A percentile compares a stretch with the other conserved stretches of the same genome.
These are phyloP conservation scores for Paraglomus occultum DNA, from an alignment of 192 early-diverging fungal genomes.

Conservation along the genomic window DNA sequence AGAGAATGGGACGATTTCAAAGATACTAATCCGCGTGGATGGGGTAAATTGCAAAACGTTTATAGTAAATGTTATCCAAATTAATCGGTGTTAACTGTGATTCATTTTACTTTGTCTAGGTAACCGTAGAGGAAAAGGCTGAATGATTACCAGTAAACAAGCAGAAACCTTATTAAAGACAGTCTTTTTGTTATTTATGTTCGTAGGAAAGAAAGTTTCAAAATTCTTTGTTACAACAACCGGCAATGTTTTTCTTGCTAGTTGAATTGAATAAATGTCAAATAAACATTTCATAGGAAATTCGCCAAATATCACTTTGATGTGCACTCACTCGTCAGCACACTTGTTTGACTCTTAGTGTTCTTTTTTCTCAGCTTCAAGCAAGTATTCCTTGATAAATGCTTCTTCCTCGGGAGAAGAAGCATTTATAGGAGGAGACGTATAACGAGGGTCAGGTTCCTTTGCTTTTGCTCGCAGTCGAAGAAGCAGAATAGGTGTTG, in stretches of 20 bases:
- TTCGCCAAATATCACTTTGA: too few relatives aligned
- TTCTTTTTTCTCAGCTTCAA: conserved; percentile 39
- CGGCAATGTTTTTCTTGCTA: too few relatives aligned
- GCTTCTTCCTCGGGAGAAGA: conserved; percentile 45
- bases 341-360: conserved; percentile 23
- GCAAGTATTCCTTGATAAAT: conserved; percentile 48
- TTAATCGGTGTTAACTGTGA: too few relatives aligned
- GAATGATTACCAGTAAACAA: neutral
- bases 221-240: too few relatives aligned
- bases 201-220: too few relatives aligned
- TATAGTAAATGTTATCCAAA: too few relatives aligned
- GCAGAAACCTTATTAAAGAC: too few relatives aligned
- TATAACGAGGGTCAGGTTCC: conserved; percentile 2
- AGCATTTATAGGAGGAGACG: conserved; percentile 45
- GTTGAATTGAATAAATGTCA: too few relatives aligned
- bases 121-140: conserved; percentile 26
- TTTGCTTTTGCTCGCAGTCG: neutral
- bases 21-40: conserved; percentile 71
- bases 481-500: neutral
- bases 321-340: too few relatives aligned
- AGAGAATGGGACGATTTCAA: conserved; percentile 92
- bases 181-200: too few relatives aligned
- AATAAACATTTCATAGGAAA: too few relatives aligned
- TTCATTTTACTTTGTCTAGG: conserved; percentile 16
- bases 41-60: conserved; percentile 47